These are phyloP conservation scores for Testicularia cyperi DNA, from an alignment of 1,284 basidiomycete genomes.

Conservation along the genomic window DNA sequence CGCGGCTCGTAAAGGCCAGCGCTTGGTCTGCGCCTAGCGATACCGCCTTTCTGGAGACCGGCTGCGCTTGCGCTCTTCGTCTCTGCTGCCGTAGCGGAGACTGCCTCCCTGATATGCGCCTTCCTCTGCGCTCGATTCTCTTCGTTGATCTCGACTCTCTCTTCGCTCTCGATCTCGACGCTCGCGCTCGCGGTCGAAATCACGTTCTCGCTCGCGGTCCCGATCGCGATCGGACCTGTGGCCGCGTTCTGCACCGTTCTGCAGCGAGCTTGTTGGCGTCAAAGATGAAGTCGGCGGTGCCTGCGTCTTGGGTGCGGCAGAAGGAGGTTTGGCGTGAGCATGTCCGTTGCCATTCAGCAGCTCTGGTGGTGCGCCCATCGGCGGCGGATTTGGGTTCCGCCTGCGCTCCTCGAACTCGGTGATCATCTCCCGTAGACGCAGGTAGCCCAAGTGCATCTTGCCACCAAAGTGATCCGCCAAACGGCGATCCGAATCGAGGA, in stretches of 20 bases:
- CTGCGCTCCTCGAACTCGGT: constrained; percentile 65
- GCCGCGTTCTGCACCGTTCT: too few relatives aligned
- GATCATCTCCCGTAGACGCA: constrained; percentile 92
- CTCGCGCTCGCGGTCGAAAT: constrained; percentile 31
- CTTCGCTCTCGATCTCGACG: constrained; percentile 36
- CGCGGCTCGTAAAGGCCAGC: too few relatives aligned
- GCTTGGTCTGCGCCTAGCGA: too few relatives aligned
- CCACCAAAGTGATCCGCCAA: constrained; percentile 99
- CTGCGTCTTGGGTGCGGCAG: too few relatives aligned
- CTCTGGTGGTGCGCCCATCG: constrained; percentile 14
- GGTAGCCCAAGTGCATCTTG: constrained; percentile 99
- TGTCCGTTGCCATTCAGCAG: constrained; percentile 7
- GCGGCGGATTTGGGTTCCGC: constrained; percentile 21
- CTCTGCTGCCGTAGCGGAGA: constrained; percentile 11
- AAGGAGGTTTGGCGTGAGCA: too few relatives aligned
- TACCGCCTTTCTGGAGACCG: constrained; percentile 18
- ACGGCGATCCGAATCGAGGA: constrained; percentile 96
- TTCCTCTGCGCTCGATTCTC: too few relatives aligned
- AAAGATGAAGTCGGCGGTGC: too few relatives aligned
- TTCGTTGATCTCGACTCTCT: constrained; percentile 30
- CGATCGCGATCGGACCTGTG: too few relatives aligned
- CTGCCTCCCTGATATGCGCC: too few relatives aligned
- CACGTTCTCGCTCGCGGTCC: constrained; percentile 37
- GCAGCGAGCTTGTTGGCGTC: too few relatives aligned
- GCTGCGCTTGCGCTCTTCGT: constrained; percentile 36